Base-by-base conservation (phyloP, 2,329 filamentous ascomycete species). In the Colletotrichum somersetense region DNA sequence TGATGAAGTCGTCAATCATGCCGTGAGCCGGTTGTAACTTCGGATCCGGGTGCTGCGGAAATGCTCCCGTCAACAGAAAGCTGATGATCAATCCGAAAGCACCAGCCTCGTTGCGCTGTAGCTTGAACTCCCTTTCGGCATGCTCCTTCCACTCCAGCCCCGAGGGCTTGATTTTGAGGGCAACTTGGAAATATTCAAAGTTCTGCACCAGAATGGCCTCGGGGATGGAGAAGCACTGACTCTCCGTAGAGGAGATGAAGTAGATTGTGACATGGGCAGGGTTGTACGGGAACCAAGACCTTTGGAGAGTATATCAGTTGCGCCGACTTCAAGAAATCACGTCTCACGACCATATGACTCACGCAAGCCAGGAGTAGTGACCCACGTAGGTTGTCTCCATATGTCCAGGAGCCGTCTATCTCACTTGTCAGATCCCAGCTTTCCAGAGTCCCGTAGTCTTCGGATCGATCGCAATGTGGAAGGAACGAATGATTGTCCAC, bases 231-330 rank as follows among this genome's bases (percentile, higher is more conserved):
- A 62, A 67, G 6, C 42, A 16, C 20, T 30, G n/a, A 1, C 20
- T 33, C 11, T 26, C 16, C 33, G 20, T 56, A 11, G 42, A n/a
- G n/a, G 18, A 20, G 6, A 18, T 7, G 14, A 64, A 57, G 16
- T 53, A 48, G 4, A 72, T 48, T 6, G 69, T 63, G 38, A 72
- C 33, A 11, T 63, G 69, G 7, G 59, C n/a, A 8, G 58, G 53
- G 16, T 72, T 69, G 12, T 58, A 26, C 12, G 68, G 69, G 20
- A 71, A 73, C 71, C 62, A 73, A 10, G 42, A 30, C 3, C 67
- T 73, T 11, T 1, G 10, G n/a, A 38, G 20, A 16, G 33, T 6
- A 16, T n/a, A 16, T 68, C n/a, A 56, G 40, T 44, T 35, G n/a
- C 20, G 18, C 8, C 6, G 14, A 23, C 20, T 4, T 35, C 20